A percentile compares a stretch with the other conserved stretches of the same genome.
phyloP scores from a whole-genome alignment of 257 asterid genomes.

The Nicotiana knightiana region DNA sequence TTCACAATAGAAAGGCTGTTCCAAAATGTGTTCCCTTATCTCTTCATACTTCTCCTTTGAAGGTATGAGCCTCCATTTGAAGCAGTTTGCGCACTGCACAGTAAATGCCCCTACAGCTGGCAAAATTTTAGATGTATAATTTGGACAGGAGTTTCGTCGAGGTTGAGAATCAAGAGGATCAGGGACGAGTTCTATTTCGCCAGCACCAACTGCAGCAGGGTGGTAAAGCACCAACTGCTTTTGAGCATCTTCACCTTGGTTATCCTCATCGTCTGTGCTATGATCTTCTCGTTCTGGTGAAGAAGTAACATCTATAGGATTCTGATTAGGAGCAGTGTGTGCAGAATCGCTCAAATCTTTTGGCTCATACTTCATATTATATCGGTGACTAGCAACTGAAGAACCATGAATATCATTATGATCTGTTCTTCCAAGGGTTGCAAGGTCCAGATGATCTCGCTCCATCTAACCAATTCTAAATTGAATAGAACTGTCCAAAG shows the following conservation, averaged over 20 bases:
- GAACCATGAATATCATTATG: constrained; percentile 16
- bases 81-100: constrained; percentile 69
- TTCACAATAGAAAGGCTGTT: constrained; percentile 62
- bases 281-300: constrained; percentile 31
- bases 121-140: constrained; percentile 38
- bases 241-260: constrained; percentile 41
- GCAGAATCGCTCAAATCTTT: constrained; percentile 21
- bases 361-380: constrained; percentile 22
- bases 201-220: constrained; percentile 32
- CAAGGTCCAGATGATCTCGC: constrained; percentile 5
- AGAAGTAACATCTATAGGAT: constrained; percentile 22
- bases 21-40: constrained; percentile 65
- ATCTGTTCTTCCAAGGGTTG: constrained; percentile 20
- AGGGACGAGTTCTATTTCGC: constrained; percentile 14
- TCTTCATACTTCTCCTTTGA: constrained; percentile 73
- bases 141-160: constrained; percentile 33
- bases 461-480: background rate
- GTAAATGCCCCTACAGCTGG: constrained; percentile 79
- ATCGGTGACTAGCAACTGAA: constrained; percentile 20
- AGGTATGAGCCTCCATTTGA: constrained; percentile 86
- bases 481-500: constrained; percentile 7
- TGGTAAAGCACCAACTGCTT: constrained; percentile 73
- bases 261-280: constrained; percentile 28
- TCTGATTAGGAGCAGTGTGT: constrained; percentile 20
- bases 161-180: constrained; percentile 21